Evolutionary conservation across 345 rosid species (phyloP).

Genomic region (Microcos paniculata): DNA sequence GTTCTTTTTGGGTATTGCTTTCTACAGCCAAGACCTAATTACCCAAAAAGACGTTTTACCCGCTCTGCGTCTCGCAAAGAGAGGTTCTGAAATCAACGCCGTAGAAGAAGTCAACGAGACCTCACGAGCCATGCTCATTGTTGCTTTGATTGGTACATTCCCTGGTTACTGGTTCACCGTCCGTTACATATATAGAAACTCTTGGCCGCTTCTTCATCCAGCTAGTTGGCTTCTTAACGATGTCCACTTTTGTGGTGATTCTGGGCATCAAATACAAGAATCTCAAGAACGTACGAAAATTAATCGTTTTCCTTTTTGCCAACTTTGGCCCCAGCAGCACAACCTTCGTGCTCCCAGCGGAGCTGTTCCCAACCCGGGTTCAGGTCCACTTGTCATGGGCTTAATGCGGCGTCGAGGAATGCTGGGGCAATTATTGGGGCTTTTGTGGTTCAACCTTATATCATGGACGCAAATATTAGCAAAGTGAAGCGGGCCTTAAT

Average conservation of each 20-base stretch:
- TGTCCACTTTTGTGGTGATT: constrained; percentile 48
- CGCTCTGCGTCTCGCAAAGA: constrained; percentile 27
- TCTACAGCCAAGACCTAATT: constrained; percentile 46
- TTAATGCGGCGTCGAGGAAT: constrained; percentile 59
- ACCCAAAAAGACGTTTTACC: constrained; percentile 61
- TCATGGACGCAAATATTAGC: too few relatives aligned
- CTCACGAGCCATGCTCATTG: constrained; percentile 52
- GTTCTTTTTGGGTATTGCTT: constrained; percentile 54
- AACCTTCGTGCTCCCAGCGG: constrained; percentile 59
- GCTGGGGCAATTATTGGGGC: constrained; percentile 58
- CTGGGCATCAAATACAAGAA: constrained; percentile 37
- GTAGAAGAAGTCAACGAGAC: constrained; percentile 40
- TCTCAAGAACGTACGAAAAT: constrained; percentile 26
- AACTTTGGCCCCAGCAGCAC: constrained; percentile 65
- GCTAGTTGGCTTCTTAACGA: constrained; percentile 55
- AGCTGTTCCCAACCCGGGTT: constrained; percentile 55
- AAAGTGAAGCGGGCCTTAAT: too few relatives aligned
- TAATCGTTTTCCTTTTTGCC: constrained; percentile 48
- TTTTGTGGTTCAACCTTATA: constrained; percentile 46
- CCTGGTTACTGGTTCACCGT: constrained; percentile 73
- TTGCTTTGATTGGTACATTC: constrained; percentile 47
- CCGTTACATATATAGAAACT: constrained; percentile 37
- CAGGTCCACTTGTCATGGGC: constrained; percentile 57
- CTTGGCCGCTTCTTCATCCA: constrained; percentile 55
- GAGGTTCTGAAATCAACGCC: constrained; percentile 21